Percentiles rank a stretch among this genome's conserved stretches.
These are phyloP conservation scores for Yarrowia divulgata DNA, from an alignment of 805 yeast genomes.

Conservation along the genomic window DNA sequence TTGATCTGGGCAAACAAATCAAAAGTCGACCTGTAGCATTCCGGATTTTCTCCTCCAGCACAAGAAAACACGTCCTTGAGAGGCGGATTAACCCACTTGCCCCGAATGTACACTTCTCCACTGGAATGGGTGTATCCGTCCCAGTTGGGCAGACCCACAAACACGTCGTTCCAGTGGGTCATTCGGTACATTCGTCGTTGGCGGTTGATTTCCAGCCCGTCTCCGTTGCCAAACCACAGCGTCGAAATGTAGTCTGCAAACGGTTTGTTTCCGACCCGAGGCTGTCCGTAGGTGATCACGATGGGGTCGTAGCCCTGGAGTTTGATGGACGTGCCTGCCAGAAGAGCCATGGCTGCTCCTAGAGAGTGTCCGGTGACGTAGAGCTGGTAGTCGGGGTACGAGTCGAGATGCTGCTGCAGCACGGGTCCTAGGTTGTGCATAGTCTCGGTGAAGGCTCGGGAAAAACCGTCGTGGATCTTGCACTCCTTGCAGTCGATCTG, in stretches of 20 bases:
- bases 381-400: constrained; percentile 58
- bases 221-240: constrained; percentile 9
- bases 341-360: constrained; percentile 71
- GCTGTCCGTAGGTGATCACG: constrained; percentile 67
- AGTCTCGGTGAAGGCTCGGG: constrained; percentile 16
- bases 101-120: constrained; percentile 26
- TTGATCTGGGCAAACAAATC: constrained; percentile 1
- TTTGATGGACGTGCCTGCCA: constrained; percentile 65
- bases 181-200: constrained; percentile 15
- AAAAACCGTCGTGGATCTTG: constrained; percentile 34
- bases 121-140: constrained; percentile 7
- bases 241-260: constrained; percentile 40
- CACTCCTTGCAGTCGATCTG: not conserved
- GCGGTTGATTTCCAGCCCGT: constrained; percentile 2
- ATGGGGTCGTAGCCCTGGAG: constrained; percentile 61
- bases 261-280: constrained; percentile 64
- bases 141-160: constrained; percentile 20
- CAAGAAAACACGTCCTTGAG: not conserved
- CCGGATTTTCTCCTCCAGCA: constrained; percentile 10
- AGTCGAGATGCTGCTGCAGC: constrained; percentile 8
- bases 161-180: constrained; percentile 23
- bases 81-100: constrained; percentile 3
- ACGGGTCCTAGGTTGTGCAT: constrained; percentile 3
- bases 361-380: constrained; percentile 74
- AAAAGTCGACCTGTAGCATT: not conserved